A percentile compares a stretch with the other conserved stretches of the same genome.
These are phyloP conservation scores for Pyricularia grisea DNA, from an alignment of 2,329 filamentous ascomycete genomes.

Conservation along the genomic window DNA sequence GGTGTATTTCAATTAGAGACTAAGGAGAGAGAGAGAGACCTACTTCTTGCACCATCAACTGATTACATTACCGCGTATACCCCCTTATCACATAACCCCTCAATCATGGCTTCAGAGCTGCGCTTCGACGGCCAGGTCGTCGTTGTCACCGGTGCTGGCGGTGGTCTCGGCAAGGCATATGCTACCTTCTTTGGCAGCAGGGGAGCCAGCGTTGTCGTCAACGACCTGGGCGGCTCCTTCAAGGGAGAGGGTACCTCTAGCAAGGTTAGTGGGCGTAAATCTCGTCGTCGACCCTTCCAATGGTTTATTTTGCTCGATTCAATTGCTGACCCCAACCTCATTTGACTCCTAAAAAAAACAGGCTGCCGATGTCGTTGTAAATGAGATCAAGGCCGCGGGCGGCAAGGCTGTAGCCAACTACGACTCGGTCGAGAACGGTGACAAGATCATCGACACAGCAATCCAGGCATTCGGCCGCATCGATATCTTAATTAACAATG, in stretches of 20 bases:
- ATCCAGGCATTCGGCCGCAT: slow-evolving; percentile 76
- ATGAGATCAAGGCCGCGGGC: slow-evolving; percentile 76
- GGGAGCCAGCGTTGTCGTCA: slow-evolving; percentile 71
- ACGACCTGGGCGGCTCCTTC: slow-evolving; percentile 88
- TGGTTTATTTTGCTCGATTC: too few relatives aligned
- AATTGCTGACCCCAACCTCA: too few relatives aligned
- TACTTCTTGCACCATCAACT: background rate
- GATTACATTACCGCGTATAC: too few relatives aligned
- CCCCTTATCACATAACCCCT: slow-evolving; percentile 5
- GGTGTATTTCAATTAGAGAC: background rate
- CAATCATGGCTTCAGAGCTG: slow-evolving; percentile 52
- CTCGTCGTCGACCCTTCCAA: too few relatives aligned
- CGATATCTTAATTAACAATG: slow-evolving; percentile 96
- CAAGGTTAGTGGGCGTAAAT: slow-evolving; percentile 50
- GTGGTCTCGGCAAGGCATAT: slow-evolving; percentile 74
- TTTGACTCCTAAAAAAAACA: slow-evolving; percentile 26
- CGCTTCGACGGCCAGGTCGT: slow-evolving; percentile 83
- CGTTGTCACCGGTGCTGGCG: slow-evolving; percentile 79
- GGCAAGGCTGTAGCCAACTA: slow-evolving; percentile 98
- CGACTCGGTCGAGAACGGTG: slow-evolving; percentile 86
- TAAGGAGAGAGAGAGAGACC: background rate
- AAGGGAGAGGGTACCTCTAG: slow-evolving; percentile 83
- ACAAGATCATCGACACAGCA: slow-evolving; percentile 86
- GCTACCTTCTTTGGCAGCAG: slow-evolving; percentile 83
- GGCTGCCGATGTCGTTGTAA: slow-evolving; percentile 75